Percentiles rank a stretch among this genome's conserved stretches.
These are phyloP conservation scores for Pythium inflatum DNA, from an alignment of 352 stramenopile species.

Conservation along the genomic window DNA sequence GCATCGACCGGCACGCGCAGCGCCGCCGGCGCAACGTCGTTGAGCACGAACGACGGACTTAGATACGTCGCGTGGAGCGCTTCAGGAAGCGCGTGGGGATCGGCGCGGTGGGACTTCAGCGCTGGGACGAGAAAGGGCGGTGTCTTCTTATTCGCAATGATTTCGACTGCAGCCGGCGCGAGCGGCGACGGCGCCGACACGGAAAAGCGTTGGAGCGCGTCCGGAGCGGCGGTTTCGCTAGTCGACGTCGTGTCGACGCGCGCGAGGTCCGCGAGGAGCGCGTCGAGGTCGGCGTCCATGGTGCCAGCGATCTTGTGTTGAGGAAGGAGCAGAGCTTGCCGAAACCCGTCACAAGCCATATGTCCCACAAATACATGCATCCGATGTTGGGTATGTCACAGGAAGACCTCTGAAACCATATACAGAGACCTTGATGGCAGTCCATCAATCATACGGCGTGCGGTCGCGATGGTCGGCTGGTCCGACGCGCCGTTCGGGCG, in stretches of 20 bases:
- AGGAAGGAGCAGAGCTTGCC: too few species aligned
- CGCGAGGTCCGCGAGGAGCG: slow-evolving; percentile 32
- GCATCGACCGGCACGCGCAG: slow-evolving; percentile 44
- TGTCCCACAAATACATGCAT: too few species aligned
- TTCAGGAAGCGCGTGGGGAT: slow-evolving; percentile 24
- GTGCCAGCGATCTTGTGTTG: too few species aligned
- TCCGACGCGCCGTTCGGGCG: too few species aligned
- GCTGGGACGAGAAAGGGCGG: slow-evolving; percentile 51
- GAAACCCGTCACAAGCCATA: too few species aligned
- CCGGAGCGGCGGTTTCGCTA: not conserved
- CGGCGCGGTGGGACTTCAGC: slow-evolving; percentile 42
- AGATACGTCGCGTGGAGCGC: slow-evolving; percentile 38
- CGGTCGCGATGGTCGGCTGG: too few species aligned
- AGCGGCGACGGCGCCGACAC: slow-evolving; percentile 51
- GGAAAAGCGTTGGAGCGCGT: slow-evolving; percentile 48
- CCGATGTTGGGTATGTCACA: too few species aligned
- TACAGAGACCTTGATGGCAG: too few species aligned
- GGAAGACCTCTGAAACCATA: too few species aligned
- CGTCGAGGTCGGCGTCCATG: slow-evolving; percentile 34
- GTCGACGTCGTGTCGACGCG: slow-evolving; percentile 7
- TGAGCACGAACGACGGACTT: slow-evolving; percentile 35
- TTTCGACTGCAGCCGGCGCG: slow-evolving; percentile 47
- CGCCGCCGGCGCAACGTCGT: slow-evolving; percentile 1
- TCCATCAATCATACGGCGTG: too few species aligned
- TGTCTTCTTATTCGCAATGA: slow-evolving; percentile 36